Evolutionary conservation across 495 filamentous ascomycete genomes (phyloP).

Genomic region (Aspergillus sparsus): DNA sequence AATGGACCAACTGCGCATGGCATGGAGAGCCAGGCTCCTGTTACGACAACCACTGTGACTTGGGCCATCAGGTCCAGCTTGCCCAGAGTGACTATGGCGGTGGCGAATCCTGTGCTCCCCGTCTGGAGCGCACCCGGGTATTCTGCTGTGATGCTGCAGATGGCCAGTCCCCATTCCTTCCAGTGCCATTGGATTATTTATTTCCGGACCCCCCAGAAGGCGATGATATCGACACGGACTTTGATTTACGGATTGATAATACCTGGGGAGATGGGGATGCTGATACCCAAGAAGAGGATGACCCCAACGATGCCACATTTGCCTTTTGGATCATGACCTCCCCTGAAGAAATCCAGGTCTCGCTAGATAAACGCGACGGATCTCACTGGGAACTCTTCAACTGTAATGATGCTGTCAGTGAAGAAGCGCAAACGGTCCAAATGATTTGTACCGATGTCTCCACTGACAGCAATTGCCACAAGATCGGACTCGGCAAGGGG

Average conservation of each 20-base stretch:
- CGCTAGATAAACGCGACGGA: constrained; percentile 13
- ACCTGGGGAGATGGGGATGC: background rate
- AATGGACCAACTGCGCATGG: constrained; percentile 9
- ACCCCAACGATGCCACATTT: constrained; percentile 8
- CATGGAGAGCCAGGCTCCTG: constrained; percentile 7
- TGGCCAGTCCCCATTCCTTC: constrained; percentile 5
- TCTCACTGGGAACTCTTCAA: constrained; percentile 14
- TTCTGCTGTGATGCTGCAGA: constrained; percentile 8
- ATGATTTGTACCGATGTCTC: constrained; percentile 6
- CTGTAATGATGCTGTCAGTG: constrained; percentile 5
- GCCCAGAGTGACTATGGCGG: background rate
- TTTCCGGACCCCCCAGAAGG: constrained; percentile 1
- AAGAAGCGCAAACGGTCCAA: constrained; percentile 4
- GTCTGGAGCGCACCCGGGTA: background rate
- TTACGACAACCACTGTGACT: constrained; percentile 8
- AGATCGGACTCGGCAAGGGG: constrained; percentile 7
- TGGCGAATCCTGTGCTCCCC: constrained; percentile 1
- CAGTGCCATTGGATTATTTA: constrained; percentile 1
- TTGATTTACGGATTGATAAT: constrained; percentile 3
- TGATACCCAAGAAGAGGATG: background rate
- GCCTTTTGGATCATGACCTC: constrained; percentile 8
- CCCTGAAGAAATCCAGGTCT: background rate
- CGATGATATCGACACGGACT: constrained; percentile 2
- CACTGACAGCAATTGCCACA: constrained; percentile 7
- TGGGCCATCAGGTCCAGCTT: constrained; percentile 2